Evolutionary conservation across 2,329 filamentous ascomycete species (phyloP), one percentile per base, ranked within the genome.

Genomic region (Cadophora sp.): DNA sequence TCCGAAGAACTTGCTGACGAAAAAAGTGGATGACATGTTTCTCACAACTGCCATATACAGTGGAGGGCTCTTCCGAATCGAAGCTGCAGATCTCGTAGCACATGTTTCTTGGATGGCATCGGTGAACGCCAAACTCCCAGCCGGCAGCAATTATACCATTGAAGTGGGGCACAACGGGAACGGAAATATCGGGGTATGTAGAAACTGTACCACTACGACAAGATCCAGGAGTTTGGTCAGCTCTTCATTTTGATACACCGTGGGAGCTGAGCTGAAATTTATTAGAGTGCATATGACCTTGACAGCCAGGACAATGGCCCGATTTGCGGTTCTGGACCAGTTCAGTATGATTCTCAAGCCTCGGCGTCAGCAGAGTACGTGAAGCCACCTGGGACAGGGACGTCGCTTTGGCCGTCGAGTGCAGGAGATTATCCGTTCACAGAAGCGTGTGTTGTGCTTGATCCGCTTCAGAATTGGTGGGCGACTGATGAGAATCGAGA

Each of bases 21-120:
- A 4, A 24, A 24, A 4, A 68, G 83, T 89, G 22, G 87, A 89
- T 71, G 87, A 89, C 70, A 85, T 89, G 79, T 84, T 87, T 70
- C 78, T 89, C 14, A 68, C 76, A 0, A 59, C 62, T 5, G 45
- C 64, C n/a, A 62, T 66, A n/a, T 62, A 65, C 22, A 59, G 53
- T 13, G 62, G 55, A 8, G 62, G 62, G 20, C 79, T 76, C 2
- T 89, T 85, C 79, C 83, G 85, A 20, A 78, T 84, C 67, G 79
- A 78, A 55, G 72, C 80, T 2, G 75, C 73, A 4, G 84, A 87
- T 73, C 71, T 87, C 66, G 74, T 78, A 16, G 78, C 76, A 2
- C 79, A 84, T 70, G 75, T 79, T 22, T 71, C 73, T 16, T 87
- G 81, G 81, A 76, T 76, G 66, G 71, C 70, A 22, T 68, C 78